Evolutionary conservation across 208 protist species (phyloP).

Genomic region (Trypanosoma rangeli): DNA sequence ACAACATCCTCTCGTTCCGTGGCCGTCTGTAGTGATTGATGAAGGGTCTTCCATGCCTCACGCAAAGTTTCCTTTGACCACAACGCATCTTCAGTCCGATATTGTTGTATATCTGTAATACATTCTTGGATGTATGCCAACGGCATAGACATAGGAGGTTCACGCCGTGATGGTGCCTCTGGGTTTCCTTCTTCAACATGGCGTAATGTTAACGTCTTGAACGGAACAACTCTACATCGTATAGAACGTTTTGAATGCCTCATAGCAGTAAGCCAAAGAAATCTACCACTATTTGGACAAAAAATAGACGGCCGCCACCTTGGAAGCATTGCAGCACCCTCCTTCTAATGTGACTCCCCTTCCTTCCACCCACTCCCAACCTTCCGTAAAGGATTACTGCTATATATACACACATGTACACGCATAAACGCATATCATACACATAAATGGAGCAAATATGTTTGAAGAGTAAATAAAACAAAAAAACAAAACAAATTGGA

Average conservation of each 20-base stretch:
- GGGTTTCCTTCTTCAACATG: background rate
- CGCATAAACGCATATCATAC: background rate
- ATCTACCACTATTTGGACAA: background rate
- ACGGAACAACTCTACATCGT: background rate
- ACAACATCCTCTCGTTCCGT: slow-evolving; percentile 25
- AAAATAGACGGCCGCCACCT: background rate
- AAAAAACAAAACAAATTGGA: background rate
- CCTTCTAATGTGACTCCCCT: background rate
- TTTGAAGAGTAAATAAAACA: background rate
- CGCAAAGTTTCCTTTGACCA: slow-evolving; percentile 54
- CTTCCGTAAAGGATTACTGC: slow-evolving; percentile 5
- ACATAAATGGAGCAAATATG: background rate
- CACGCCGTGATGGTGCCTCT: slow-evolving; percentile 10
- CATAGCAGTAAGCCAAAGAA: background rate
- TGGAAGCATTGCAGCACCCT: background rate
- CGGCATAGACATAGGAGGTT: slow-evolving; percentile 26
- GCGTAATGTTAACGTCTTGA: background rate
- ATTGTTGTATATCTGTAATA: slow-evolving; percentile 29
- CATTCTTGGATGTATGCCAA: slow-evolving; percentile 22
- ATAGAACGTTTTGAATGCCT: slow-evolving; percentile 9
- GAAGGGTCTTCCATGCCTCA: slow-evolving; percentile 54
- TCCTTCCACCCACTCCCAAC: background rate
- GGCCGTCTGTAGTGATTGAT: slow-evolving; percentile 32
- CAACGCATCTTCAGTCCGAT: slow-evolving; percentile 45
- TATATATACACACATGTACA: background rate